phyloP scores from a whole-genome alignment of 331 rosid species.

The Telfairia occidentalis region DNA sequence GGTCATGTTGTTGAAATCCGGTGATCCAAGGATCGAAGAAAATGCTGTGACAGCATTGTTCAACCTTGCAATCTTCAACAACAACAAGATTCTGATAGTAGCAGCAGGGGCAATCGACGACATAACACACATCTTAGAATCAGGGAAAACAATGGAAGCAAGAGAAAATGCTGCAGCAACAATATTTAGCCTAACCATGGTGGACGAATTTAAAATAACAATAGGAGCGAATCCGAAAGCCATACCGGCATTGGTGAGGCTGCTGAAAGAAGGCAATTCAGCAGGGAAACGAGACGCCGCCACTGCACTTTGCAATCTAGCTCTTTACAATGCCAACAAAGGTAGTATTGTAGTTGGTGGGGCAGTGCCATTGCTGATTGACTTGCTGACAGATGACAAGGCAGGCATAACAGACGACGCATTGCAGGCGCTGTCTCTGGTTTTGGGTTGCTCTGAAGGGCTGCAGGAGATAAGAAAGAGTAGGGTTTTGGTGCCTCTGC shows the following conservation, averaged over 20 bases:
- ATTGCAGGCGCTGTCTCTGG: conserved; percentile 53
- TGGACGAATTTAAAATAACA: conserved; percentile 58
- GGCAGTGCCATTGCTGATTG: conserved; percentile 48
- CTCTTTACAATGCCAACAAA: conserved; percentile 61
- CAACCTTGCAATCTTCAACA: conserved; percentile 73
- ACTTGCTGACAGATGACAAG: conserved; percentile 65
- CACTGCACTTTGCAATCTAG: conserved; percentile 61
- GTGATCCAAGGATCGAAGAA: conserved; percentile 74
- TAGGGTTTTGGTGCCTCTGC: conserved; percentile 51
- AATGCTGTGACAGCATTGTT: conserved; percentile 73
- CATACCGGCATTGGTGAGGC: conserved; percentile 66
- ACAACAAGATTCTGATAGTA: conserved; percentile 71
- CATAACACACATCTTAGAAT: conserved; percentile 58
- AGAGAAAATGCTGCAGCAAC: conserved; percentile 91
- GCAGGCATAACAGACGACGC: conserved; percentile 80
- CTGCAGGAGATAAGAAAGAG: conserved; percentile 55
- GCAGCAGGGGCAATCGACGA: conserved; percentile 74
- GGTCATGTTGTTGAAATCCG: conserved; percentile 45
- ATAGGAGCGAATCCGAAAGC: conserved; percentile 55
- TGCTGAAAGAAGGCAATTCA: conserved; percentile 64
- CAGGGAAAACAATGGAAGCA: conserved; percentile 75
- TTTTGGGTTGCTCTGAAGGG: conserved; percentile 61
- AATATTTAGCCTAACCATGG: conserved; percentile 60
- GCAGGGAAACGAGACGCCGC: conserved; percentile 83
- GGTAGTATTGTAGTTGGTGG: conserved; percentile 38